Base-by-base conservation (phyloP, 176 grass and related monocot genomes). In the Hsuehochloa calcarea region DNA sequence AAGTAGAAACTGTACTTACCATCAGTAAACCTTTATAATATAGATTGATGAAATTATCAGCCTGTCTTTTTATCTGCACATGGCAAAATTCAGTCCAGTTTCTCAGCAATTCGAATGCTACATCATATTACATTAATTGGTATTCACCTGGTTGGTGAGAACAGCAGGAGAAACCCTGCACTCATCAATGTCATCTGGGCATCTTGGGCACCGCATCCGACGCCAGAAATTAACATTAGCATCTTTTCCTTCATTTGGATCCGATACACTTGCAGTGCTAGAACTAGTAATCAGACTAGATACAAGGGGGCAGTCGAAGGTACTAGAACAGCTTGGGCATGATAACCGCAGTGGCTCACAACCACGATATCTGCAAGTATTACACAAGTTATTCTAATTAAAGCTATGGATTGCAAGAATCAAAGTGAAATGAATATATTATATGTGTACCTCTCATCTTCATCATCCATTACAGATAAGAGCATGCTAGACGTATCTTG, bases 1-100 rank as follows among this genome's bases (percentile, higher is more conserved):
- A 81, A 85, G 69, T 50, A 5, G 39, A 84, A 73, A 87, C 3
- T 64, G 44, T 43, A 61, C 72, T 89, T 92, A 99, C 97, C 92
- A 88, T 89, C 86, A 92, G 88, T 77, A 92, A 66, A 72, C 93
- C 88, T 89, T 96, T 94, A 55, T 99, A 99, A 84, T 96, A 99
- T 9, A 80, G 78, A 40, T 60, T 91, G 60, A 94, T 94, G 75
- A 96, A 96, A 92, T 80, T 91, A 80, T 99, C 97, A 86, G 88
- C 93, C 76, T 94, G 97, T 59, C 97, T 94, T 90, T 99, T 99
- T 59, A 96, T 90, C 93, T 99, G 81, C 79, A 80, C 49, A 75
- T 84, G 38, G 26, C 31, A 51, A 80, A 78, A 80, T n/a, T 68
- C 47, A 43, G 72, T 62, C 74, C 38, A 85, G 45, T 72, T 85